Evolutionary conservation across 306 rosid species (phyloP).

Genomic region (Canavalia gladiata): DNA sequence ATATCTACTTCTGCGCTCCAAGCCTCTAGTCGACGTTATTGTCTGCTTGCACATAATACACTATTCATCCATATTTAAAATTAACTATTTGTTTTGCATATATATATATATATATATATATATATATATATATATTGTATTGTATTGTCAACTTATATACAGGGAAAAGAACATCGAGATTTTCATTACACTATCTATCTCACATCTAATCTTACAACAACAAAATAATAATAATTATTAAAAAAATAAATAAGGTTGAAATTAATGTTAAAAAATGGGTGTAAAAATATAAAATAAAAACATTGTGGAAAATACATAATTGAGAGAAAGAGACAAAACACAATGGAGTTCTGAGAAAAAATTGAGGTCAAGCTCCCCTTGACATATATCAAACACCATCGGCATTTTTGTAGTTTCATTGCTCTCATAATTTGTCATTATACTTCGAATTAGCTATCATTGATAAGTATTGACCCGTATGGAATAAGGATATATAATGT

Average conservation of each 20-base stretch:
- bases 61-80: not conserved
- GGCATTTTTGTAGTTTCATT: slow-evolving; percentile 46
- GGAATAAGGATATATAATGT: not conserved
- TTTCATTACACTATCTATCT: no score
- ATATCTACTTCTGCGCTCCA: no score
- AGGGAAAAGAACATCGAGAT: no score
- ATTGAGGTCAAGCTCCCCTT: slow-evolving; percentile 1
- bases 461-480: slow-evolving; percentile 30
- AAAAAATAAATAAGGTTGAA: no score
- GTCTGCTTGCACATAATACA: slow-evolving; percentile 24
- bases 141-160: not conserved
- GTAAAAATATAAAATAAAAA: no score
- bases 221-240: no score
- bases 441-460: slow-evolving; percentile 7
- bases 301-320: not conserved
- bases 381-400: not conserved
- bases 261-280: no score
- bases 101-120: no score
- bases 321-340: slow-evolving; percentile 30
- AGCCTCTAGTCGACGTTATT: not conserved
- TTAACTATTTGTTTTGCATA: slow-evolving; percentile 6
- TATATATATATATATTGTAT: no score
- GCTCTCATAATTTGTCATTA: slow-evolving; percentile 47
- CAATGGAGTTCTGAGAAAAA: slow-evolving; percentile 17
- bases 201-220: no score